These are phyloP conservation scores for Sicyos edulis DNA, from an alignment of 306 rosid species.

Conservation along the genomic window DNA sequence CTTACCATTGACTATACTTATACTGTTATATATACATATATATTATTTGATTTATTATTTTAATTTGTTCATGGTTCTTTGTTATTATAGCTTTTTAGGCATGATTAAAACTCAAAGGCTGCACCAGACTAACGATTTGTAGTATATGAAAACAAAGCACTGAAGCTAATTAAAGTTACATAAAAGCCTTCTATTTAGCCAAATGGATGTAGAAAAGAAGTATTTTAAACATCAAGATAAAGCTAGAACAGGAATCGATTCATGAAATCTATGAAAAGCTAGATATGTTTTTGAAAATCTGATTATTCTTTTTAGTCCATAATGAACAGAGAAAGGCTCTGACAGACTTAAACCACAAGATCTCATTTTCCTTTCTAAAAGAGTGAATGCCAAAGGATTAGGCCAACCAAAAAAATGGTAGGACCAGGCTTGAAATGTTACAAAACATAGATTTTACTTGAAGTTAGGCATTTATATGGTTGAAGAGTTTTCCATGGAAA, in stretches of 20 bases:
- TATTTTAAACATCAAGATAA: background rate
- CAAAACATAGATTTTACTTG: background rate
- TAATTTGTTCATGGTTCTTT: background rate
- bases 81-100: background rate
- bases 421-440: background rate
- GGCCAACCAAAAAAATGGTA: background rate
- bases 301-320: background rate
- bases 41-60: background rate
- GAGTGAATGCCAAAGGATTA: too few species aligned
- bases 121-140: background rate
- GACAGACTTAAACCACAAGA: background rate
- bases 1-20: background rate
- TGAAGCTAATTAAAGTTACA: background rate
- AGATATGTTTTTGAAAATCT: background rate
- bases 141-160: background rate
- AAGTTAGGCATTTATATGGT: background rate
- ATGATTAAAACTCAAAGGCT: background rate
- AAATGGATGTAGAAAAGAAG: background rate
- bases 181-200: background rate
- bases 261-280: background rate
- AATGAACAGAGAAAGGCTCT: background rate
- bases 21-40: background rate
- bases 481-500: background rate
- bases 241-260: background rate
- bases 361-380: background rate